These are phyloP conservation scores for Claviceps sp. DNA, from an alignment of 2,329 filamentous ascomycete genomes.

Conservation along the genomic window DNA sequence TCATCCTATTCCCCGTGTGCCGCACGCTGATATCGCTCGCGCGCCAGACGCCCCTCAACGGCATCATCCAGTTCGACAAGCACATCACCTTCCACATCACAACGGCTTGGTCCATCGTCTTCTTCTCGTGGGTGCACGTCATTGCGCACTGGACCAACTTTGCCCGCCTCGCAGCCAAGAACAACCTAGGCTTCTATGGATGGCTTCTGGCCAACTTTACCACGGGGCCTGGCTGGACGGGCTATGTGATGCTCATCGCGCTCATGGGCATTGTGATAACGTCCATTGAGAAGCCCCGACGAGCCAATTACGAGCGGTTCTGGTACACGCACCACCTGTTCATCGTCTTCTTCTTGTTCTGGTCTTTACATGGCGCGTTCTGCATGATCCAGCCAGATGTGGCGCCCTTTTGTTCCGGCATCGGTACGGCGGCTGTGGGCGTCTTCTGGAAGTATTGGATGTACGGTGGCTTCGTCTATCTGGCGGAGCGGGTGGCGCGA, in stretches of 20 bases:
- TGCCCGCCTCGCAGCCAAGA: slow-evolving; percentile 59
- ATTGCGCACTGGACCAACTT: slow-evolving; percentile 83
- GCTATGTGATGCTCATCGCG: slow-evolving; percentile 70
- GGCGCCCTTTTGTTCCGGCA: slow-evolving; percentile 61
- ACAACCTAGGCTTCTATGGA: slow-evolving; percentile 65
- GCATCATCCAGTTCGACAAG: slow-evolving; percentile 80
- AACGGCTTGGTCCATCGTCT: slow-evolving; percentile 77
- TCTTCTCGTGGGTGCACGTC: slow-evolving; percentile 78
- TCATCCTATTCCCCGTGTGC: slow-evolving; percentile 72
- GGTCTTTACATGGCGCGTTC: slow-evolving; percentile 79
- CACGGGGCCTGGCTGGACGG: slow-evolving; percentile 73
- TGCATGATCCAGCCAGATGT: slow-evolving; percentile 84
- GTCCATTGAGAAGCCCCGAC: slow-evolving; percentile 62
- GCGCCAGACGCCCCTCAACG: slow-evolving; percentile 69
- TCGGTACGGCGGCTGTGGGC: slow-evolving; percentile 52
- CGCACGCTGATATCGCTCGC: slow-evolving; percentile 71
- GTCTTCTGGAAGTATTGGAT: slow-evolving; percentile 89
- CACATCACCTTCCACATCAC: slow-evolving; percentile 82
- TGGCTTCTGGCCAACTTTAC: slow-evolving; percentile 66
- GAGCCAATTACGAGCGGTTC: slow-evolving; percentile 77
- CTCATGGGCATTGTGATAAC: slow-evolving; percentile 69
- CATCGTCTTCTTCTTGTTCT: slow-evolving; percentile 79
- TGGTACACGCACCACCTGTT: slow-evolving; percentile 88
- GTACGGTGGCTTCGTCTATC: slow-evolving; percentile 68
- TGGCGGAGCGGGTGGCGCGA: slow-evolving; percentile 65